phyloP scores from a whole-genome alignment of 2,329 filamentous ascomycete genomes.

The Xylariaceae sp. region DNA sequence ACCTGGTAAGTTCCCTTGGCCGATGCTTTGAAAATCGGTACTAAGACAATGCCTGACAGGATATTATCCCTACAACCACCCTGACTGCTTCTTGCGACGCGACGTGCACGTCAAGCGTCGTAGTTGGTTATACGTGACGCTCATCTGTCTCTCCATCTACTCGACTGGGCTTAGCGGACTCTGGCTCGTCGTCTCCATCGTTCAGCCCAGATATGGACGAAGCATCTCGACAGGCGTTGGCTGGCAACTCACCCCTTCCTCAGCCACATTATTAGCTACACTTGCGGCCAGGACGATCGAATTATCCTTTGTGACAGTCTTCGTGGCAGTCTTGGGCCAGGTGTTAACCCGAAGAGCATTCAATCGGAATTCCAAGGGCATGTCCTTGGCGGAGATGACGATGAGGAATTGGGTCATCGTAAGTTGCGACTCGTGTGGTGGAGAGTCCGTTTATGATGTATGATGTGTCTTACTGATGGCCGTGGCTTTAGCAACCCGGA shows the following conservation, averaged over 20 bases:
- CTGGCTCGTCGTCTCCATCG: constrained; percentile 59
- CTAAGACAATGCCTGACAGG: neutral
- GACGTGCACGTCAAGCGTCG: constrained; percentile 26
- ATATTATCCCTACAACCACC: constrained; percentile 21
- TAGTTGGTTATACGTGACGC: constrained; percentile 46
- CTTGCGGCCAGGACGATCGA: constrained; percentile 73
- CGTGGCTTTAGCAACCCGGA: constrained; percentile 51
- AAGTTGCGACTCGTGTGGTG: constrained; percentile 10
- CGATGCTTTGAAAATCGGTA: neutral
- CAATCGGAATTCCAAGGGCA: constrained; percentile 52
- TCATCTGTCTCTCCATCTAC: constrained; percentile 50
- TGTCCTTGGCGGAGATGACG: constrained; percentile 70
- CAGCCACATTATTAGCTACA: constrained; percentile 62
- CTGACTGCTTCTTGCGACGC: constrained; percentile 25
- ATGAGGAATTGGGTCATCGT: constrained; percentile 69
- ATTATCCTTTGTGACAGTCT: constrained; percentile 70
- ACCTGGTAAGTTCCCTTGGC: constrained; percentile 16
- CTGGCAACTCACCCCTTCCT: constrained; percentile 49
- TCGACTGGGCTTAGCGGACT: constrained; percentile 59
- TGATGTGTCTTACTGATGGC: constrained; percentile 2
- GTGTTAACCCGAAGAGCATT: constrained; percentile 66
- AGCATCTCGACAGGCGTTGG: constrained; percentile 48
- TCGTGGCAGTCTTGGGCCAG: constrained; percentile 70
- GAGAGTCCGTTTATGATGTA: neutral
- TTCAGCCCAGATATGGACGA: constrained; percentile 57